Conservation (phyloP, 768 basidiomycete species). For the Auricularia heimuer region DNA sequence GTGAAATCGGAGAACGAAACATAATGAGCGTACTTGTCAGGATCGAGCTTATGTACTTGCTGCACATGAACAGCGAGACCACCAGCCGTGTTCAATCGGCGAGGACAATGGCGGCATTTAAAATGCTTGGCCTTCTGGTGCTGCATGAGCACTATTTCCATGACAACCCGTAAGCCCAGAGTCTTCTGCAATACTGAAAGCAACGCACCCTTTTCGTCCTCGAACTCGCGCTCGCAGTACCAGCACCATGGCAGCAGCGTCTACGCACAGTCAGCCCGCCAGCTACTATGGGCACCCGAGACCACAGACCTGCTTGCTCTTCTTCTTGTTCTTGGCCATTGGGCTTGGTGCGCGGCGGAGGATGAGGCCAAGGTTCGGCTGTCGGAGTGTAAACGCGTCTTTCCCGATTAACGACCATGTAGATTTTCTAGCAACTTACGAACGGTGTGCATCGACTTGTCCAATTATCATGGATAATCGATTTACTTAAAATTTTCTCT, state of each 20-base stretch:
- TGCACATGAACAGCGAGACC: slow-evolving; percentile 97
- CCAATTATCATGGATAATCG: too few relatives aligned
- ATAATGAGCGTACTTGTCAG: slow-evolving; percentile 56
- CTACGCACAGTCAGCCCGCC: slow-evolving; percentile 25
- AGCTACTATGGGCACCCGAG: background rate
- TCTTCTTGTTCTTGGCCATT: slow-evolving; percentile 47
- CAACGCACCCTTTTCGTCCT: slow-evolving; percentile 88
- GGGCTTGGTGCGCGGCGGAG: background rate
- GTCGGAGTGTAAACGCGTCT: too few relatives aligned
- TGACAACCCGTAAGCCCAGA: background rate
- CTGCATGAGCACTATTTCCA: slow-evolving; percentile 77
- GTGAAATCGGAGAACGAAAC: slow-evolving; percentile 5
- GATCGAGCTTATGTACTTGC: slow-evolving; percentile 98
- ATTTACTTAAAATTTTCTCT: too few relatives aligned
- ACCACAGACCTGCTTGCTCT: slow-evolving; percentile 27
- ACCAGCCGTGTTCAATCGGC: slow-evolving; percentile 93
- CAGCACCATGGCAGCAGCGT: slow-evolving; percentile 92
- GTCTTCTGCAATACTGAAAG: background rate
- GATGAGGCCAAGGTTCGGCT: too few relatives aligned
- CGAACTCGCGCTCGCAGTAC: slow-evolving; percentile 99
- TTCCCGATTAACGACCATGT: too few relatives aligned
- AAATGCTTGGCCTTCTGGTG: slow-evolving; percentile 99
- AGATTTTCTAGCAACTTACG: too few relatives aligned
- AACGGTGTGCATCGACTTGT: too few relatives aligned
- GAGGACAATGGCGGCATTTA: slow-evolving; percentile 92